Base-by-base conservation (phyloP, 1,139 yeast species). In the Pichia sp. region DNA sequence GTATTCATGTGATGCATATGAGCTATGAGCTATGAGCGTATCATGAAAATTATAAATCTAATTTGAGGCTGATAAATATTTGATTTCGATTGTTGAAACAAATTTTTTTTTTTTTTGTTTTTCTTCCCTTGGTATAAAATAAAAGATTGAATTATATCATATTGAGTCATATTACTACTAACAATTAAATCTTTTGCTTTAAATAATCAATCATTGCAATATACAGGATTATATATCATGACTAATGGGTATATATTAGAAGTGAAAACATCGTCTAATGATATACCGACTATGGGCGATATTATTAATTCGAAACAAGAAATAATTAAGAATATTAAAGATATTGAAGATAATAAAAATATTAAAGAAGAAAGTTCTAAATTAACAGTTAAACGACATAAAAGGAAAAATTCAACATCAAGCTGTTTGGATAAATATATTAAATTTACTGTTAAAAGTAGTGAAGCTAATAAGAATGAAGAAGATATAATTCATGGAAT, bases 401-500 rank as follows among this genome's bases (percentile, higher is more conserved):
- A 41, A 2, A 35, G 10, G 25, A 30, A 18, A 11, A 26, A 7
- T 40, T 18, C 18, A 18, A 18, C 18, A 18, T 18, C 18, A 18
- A 18, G 18, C 18, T 18, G 18, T 18, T 18, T 18, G 18, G 46
- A 44, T 43, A 41, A 59, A 36, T 61, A 57, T 42, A 48, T 60
- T 32, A 53, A 52, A 40, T 60, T 60, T 44, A 57, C 59, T 9
- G 59, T 59, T 40, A 52, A 47, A 37, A 11, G 27, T 35, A 35
- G 37, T 9, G 26, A 39, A n/a, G 4, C n/a, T 34, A 7, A 7
- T 33, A 28, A 34, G 2, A 34, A 39, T 25, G 49, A 42, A 26
- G 43, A 28, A 10, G 3, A 39, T 26, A 10, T 36, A 36, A 36
- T 26, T 5, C 9, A 36, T 36, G 39, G 28, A 36, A 10, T 36